These are phyloP conservation scores for Fonsecaea pugnacius DNA, from an alignment of 2,329 filamentous ascomycete species.

Conservation along the genomic window DNA sequence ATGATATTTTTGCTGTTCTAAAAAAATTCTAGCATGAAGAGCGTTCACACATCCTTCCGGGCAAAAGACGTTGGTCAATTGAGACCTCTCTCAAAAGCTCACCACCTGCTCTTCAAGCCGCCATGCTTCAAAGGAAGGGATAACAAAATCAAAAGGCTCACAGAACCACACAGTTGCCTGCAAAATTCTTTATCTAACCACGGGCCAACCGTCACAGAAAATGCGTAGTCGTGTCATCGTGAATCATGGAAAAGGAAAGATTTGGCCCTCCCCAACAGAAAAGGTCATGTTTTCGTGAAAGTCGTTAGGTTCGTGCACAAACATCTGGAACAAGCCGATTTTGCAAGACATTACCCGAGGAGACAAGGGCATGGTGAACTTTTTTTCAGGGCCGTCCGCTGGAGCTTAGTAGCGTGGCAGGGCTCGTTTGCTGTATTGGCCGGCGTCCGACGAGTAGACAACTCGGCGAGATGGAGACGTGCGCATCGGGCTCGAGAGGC, in stretches of 20 bases:
- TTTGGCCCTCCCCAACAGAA: slow-evolving; percentile 1
- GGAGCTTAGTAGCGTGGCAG: slow-evolving; percentile 24
- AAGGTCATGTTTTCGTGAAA: slow-evolving; percentile 22
- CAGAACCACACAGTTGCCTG: slow-evolving; percentile 32
- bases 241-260: slow-evolving; percentile 21
- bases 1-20: slow-evolving; percentile 19
- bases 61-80: slow-evolving; percentile 4
- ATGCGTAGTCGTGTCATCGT: slow-evolving; percentile 25
- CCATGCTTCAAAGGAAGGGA: slow-evolving; percentile 25
- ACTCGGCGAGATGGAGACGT: slow-evolving; percentile 25
- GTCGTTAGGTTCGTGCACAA: slow-evolving; percentile 25
- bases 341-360: background rate
- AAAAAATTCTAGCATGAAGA: slow-evolving; percentile 24
- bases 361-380: slow-evolving; percentile 2
- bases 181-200: slow-evolving; percentile 28
- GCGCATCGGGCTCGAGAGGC: slow-evolving; percentile 23
- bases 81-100: slow-evolving; percentile 5
- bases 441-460: slow-evolving; percentile 25
- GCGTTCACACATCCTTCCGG: slow-evolving; percentile 31
- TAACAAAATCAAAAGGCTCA: slow-evolving; percentile 6
- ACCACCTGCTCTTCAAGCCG: slow-evolving; percentile 22
- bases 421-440: slow-evolving; percentile 19
- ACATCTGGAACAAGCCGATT: slow-evolving; percentile 1
- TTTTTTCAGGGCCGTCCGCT: slow-evolving; percentile 6
- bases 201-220: slow-evolving; percentile 17